Evolutionary conservation across 169 alveolate species (phyloP).

Genomic region (Amoebophrya sp.): DNA sequence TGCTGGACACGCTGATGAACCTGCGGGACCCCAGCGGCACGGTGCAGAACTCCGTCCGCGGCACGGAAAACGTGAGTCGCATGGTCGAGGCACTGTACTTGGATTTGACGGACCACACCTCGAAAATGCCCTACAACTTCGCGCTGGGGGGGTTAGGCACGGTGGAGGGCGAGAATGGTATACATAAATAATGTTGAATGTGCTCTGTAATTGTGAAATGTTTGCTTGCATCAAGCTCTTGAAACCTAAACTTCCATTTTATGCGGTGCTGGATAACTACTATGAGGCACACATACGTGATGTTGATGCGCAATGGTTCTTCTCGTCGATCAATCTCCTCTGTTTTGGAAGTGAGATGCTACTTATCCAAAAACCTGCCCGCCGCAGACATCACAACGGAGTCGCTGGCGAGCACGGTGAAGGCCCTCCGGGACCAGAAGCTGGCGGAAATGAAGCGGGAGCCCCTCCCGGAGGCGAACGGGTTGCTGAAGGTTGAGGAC

Average conservation of each 20-base stretch:
- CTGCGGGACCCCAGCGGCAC: neutral
- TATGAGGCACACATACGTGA: no score
- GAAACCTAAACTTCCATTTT: no score
- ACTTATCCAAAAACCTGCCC: no score
- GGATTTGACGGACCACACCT: neutral
- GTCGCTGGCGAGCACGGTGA: neutral
- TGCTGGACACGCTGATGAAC: neutral
- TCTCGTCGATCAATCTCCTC: no score
- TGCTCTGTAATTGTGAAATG: no score
- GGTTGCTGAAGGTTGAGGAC: neutral
- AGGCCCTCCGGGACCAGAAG: neutral
- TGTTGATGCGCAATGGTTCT: no score
- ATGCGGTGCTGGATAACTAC: no score
- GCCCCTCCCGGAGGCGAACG: neutral
- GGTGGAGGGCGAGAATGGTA: neutral
- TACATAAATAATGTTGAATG: no score
- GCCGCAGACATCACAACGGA: neutral
- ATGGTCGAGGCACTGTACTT: neutral
- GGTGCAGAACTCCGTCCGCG: neutral
- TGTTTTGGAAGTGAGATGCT: no score
- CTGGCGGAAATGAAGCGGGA: neutral
- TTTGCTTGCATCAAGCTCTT: no score
- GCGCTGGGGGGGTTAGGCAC: neutral
- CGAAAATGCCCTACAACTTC: neutral
- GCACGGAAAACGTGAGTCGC: neutral